Base-by-base conservation (phyloP, 441 rosid genomes). In the Jatropha multifida region DNA sequence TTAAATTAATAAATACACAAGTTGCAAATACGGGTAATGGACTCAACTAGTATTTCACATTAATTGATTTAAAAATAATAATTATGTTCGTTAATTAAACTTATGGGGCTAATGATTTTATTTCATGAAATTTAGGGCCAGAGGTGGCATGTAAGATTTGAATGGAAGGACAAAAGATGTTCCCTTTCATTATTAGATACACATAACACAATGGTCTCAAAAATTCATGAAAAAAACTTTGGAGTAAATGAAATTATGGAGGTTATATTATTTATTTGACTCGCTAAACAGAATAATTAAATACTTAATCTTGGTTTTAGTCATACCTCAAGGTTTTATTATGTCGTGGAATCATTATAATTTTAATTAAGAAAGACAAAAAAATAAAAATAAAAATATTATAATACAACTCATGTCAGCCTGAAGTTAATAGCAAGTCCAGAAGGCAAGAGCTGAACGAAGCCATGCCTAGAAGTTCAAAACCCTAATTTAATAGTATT, bases 381-480 rank as follows among this genome's bases (percentile, higher is more conserved):
- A 54, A 69, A 26, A n/a, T n/a, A n/a, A 23, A 67, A 42, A 44
- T 6, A 55, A 61, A 46, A 3, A 4, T 37, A 61, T 60, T 18
- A 18, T 18, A 49, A 63, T n/a, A 72, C 27, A 68, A 5, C 41
- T 54, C 71, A 68, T 48, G 71, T 48, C 58, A 62, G 27, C 37
- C 48, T 61, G 37, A 18, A 49, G 76, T 63, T 40, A 65, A 14
- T 15, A 18, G 56, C 38, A 66, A 58, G 58, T 67, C 72, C 66
- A 74, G 72, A 68, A 67, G 49, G 78, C 48, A 58, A 46, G 67
- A 74, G 56, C 77, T 66, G 65, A 55, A n/a, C 65, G 23, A 60
- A 49, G 10, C 74, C 54, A 76, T 38, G 60, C 78, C 20, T 60
- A 40, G 74, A 20, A 48, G n/a, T 76, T 61, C 7, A 61, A 54